phyloP scores from a whole-genome alignment of 768 basidiomycete genomes.

The Naganishia randhawae region DNA sequence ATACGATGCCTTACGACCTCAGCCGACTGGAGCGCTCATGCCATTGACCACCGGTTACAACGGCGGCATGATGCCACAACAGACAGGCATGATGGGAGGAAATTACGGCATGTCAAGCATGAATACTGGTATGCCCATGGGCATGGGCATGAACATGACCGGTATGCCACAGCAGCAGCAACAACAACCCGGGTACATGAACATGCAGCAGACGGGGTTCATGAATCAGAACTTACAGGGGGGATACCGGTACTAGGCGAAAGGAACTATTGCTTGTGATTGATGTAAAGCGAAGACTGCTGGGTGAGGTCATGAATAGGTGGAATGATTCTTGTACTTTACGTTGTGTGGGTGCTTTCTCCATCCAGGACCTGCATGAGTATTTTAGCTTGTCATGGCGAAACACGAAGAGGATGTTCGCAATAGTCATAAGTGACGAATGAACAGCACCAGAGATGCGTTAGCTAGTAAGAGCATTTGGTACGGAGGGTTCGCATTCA shows the following conservation, averaged over 20 bases:
- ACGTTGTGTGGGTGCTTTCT: neutral
- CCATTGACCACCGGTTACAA: slow-evolving; percentile 50
- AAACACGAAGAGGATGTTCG: too few relatives aligned
- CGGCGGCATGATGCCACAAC: slow-evolving; percentile 44
- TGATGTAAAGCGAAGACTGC: neutral
- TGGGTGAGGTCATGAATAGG: neutral
- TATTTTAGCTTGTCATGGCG: too few relatives aligned
- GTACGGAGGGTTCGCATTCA: too few relatives aligned
- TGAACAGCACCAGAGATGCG: too few relatives aligned
- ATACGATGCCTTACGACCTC: slow-evolving; percentile 52
- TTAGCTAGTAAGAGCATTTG: too few relatives aligned
- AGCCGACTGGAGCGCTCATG: slow-evolving; percentile 38
- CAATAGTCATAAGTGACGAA: too few relatives aligned
- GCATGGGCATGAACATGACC: slow-evolving; percentile 30
- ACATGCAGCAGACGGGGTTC: slow-evolving; percentile 43
- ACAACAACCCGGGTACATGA: slow-evolving; percentile 34
- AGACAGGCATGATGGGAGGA: slow-evolving; percentile 34
- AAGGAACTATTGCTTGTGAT: neutral
- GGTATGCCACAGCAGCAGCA: slow-evolving; percentile 27
- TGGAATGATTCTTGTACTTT: slow-evolving; percentile 1
- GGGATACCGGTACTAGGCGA: slow-evolving; percentile 25
- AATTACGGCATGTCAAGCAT: neutral
- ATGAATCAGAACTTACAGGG: slow-evolving; percentile 37
- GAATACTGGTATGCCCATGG: too few relatives aligned
- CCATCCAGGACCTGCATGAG: neutral